Evolutionary conservation across 257 asterid genomes (phyloP), one percentile per base, ranked within the genome.

Genomic region (Solanum pimpinellifolium): DNA sequence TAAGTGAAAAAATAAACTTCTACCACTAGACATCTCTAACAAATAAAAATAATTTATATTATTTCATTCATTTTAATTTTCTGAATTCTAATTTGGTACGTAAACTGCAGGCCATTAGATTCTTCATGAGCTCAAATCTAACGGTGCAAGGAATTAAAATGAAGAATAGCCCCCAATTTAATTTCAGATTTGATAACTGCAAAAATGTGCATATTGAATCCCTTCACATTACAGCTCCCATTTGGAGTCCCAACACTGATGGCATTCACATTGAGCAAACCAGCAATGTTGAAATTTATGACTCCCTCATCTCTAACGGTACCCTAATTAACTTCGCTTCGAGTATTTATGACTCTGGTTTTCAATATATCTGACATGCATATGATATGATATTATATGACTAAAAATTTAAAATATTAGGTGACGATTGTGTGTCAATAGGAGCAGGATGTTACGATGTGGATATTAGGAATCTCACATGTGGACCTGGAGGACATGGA

Each of bases 401-500:
- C 11, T 13, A 5, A 33, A 68, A 68, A 68, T 13, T 29, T 68
- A 68, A 84, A 42, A 37, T 21, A 46, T 4, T 25, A 93, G 96
- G 96, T 9, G 97, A 94, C 49, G 97, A 94, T 49, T 94, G 97
- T 80, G 92, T 94, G 20, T 94, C 97, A 1, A 94, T 94, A 20
- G 97, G 97, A 68, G 89, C 95, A 2, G 97, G 97, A 16, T 93
- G 94, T 91, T 88, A 89, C 68, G 90, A 92, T 37, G 94, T 94
- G 10, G 94, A 94, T 87, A 94, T 94, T 39, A 91, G 89, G 88
- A 94, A 93, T 76, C 44, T 94, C n/a, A 94, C 95, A 14, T 94
- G 97, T 83, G 97, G 95, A 3, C 95, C 94, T 1, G 87, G 97
- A 33, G 87, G 97, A 29, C 97, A 94, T 76, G 97, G 97, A 72